These are phyloP conservation scores for Plasmodium falciparum DNA, from an alignment of 169 alveolate genomes.

Conservation along the genomic window DNA sequence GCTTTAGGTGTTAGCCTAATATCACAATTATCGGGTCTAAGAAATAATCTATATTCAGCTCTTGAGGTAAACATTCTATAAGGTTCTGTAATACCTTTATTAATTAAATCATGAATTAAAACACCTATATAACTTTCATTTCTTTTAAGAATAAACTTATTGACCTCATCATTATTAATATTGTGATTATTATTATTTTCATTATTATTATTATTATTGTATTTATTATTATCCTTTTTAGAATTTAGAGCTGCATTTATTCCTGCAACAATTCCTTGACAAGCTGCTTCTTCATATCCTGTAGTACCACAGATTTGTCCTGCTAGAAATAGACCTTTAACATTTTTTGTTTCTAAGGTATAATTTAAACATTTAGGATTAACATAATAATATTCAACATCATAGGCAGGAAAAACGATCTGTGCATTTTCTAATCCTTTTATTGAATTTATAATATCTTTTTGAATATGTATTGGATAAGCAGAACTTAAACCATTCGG, in stretches of 20 bases:
- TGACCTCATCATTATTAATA: slow-evolving; percentile 4
- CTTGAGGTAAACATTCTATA: slow-evolving; percentile 93
- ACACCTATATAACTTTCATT: slow-evolving; percentile 92
- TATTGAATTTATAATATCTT: slow-evolving; percentile 78
- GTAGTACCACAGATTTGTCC: slow-evolving; percentile 96
- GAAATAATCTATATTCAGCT: slow-evolving; percentile 89
- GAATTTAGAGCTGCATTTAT: slow-evolving; percentile 91
- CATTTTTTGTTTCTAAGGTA: slow-evolving; percentile 88
- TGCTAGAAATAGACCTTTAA: slow-evolving; percentile 88
- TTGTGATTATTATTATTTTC: no score
- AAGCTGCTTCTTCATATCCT: slow-evolving; percentile 96
- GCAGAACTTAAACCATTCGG: slow-evolving; percentile 95
- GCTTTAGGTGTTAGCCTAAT: slow-evolving; percentile 88
- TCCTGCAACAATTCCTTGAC: slow-evolving; percentile 94
- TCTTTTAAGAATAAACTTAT: slow-evolving; percentile 81
- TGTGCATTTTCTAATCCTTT: slow-evolving; percentile 89
- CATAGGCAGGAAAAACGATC: slow-evolving; percentile 90
- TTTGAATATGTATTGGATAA: slow-evolving; percentile 89
- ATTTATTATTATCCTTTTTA: slow-evolving; percentile 8
- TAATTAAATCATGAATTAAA: slow-evolving; percentile 91
- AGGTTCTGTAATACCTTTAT: slow-evolving; percentile 91
- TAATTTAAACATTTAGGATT: slow-evolving; percentile 86
- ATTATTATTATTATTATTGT: not conserved
- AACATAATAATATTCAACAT: slow-evolving; percentile 92
- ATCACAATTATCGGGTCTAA: slow-evolving; percentile 91